A percentile compares a stretch with the other conserved stretches of the same genome.
Evolutionary conservation across 345 rosid species (phyloP).

Genomic region (Psidium friedrichsthalianum): DNA sequence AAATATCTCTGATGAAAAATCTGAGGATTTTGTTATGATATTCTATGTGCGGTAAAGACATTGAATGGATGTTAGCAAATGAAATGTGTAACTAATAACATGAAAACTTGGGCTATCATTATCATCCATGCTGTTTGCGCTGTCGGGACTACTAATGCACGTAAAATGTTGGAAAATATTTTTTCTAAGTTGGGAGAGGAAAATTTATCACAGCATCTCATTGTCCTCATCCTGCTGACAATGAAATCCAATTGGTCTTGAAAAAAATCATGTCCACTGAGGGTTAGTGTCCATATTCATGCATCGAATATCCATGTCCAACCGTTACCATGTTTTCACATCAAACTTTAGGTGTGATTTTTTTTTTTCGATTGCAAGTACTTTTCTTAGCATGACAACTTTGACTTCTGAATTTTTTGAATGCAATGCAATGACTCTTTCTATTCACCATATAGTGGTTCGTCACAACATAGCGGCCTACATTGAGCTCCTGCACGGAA

Average conservation of each 20-base stretch:
- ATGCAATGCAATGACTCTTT: not conserved
- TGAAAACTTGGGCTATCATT: not conserved
- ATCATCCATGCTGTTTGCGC: not conserved
- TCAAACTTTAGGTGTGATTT: not conserved
- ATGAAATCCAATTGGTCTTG: not conserved
- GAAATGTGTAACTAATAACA: not conserved
- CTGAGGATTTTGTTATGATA: not conserved
- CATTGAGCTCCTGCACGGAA: not conserved
- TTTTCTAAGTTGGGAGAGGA: not conserved
- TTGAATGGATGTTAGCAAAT: not conserved
- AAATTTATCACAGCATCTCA: not conserved
- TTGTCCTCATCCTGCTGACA: not conserved
- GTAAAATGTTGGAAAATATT: not conserved
- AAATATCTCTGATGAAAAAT: not conserved
- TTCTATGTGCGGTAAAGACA: not conserved
- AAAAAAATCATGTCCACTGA: not conserved
- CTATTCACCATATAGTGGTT: not conserved
- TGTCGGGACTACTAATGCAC: not conserved
- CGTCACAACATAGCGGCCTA: not conserved
- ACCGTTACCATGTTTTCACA: not conserved
- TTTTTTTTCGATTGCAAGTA: not conserved
- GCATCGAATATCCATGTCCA: not conserved
- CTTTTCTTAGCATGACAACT: not conserved
- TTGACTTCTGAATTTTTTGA: not conserved
- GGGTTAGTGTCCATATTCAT: not conserved